These are phyloP conservation scores for Omphalea diandra DNA, from an alignment of 441 rosid species.

Conservation along the genomic window DNA sequence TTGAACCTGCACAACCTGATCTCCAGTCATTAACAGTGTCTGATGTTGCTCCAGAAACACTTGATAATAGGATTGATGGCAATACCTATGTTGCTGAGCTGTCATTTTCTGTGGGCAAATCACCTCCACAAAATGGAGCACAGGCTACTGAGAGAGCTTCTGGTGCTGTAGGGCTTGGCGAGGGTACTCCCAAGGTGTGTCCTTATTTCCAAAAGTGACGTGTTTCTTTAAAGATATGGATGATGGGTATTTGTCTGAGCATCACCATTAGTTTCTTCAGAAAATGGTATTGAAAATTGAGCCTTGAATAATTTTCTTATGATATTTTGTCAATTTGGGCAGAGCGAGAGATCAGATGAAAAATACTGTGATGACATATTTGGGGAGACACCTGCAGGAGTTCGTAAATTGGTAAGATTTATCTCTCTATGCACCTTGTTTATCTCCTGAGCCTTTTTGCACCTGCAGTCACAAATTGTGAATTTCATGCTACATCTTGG, in stretches of 20 bases:
- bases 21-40: slow-evolving; percentile 24
- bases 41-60: slow-evolving; percentile 34
- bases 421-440: neutral
- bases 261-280: neutral
- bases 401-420: slow-evolving; percentile 57
- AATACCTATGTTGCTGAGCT: slow-evolving; percentile 40
- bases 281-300: too few relatives aligned
- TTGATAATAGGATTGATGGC: slow-evolving; percentile 36
- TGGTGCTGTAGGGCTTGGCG: slow-evolving; percentile 82
- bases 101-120: slow-evolving; percentile 52
- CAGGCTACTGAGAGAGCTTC: slow-evolving; percentile 42
- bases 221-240: neutral
- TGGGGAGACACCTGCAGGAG: slow-evolving; percentile 90
- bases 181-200: slow-evolving; percentile 94
- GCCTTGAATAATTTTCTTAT: too few relatives aligned
- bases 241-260: neutral
- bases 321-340: slow-evolving; percentile 32
- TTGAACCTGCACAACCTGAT: slow-evolving; percentile 25
- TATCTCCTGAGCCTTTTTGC: neutral
- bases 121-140: slow-evolving; percentile 48
- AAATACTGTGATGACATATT: slow-evolving; percentile 91
- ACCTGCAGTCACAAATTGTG: neutral
- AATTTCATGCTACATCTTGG: too few relatives aligned
- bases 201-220: neutral
- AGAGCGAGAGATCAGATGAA: slow-evolving; percentile 89